Percentiles rank a stretch among this genome's conserved stretches.
Evolutionary conservation across 495 filamentous ascomycete species (phyloP).

Genomic region (Annulohypoxylon bovei): DNA sequence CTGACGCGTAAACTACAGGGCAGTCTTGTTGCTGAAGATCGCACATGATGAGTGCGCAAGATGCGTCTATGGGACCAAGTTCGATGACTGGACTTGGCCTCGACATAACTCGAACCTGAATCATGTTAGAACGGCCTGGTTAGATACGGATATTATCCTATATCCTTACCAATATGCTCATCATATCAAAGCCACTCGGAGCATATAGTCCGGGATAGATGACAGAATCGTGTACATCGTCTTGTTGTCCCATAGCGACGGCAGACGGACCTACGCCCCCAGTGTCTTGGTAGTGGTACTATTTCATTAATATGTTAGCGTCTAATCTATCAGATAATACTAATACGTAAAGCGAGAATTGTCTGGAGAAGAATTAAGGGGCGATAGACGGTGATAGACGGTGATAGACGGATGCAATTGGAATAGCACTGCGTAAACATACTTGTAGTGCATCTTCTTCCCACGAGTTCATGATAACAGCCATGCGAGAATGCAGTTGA

Average conservation of each 20-base stretch:
- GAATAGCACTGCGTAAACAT: background rate
- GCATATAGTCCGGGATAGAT: slow-evolving; percentile 62
- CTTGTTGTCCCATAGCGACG: slow-evolving; percentile 6
- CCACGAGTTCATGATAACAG: slow-evolving; percentile 45
- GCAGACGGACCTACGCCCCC: background rate
- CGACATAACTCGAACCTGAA: slow-evolving; percentile 47
- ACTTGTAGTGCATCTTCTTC: slow-evolving; percentile 43
- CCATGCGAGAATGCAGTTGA: background rate
- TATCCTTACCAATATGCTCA: slow-evolving; percentile 57
- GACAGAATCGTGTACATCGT: slow-evolving; percentile 48
- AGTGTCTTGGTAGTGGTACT: slow-evolving; percentile 27
- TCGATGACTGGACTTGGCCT: slow-evolving; percentile 58
- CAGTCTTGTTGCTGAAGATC: slow-evolving; percentile 54
- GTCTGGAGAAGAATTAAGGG: background rate
- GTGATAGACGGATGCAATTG: background rate
- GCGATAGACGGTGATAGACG: background rate
- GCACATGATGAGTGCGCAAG: slow-evolving; percentile 60
- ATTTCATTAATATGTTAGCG: slow-evolving; percentile 17
- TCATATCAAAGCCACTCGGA: slow-evolving; percentile 57
- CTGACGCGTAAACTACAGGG: slow-evolving; percentile 62
- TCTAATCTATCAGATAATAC: background rate
- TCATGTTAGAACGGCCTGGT: background rate
- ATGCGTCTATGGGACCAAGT: slow-evolving; percentile 58
- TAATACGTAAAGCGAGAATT: background rate
- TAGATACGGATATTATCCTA: background rate